phyloP scores from a whole-genome alignment of 805 yeast genomes.

The Peterozyma xylosa region DNA sequence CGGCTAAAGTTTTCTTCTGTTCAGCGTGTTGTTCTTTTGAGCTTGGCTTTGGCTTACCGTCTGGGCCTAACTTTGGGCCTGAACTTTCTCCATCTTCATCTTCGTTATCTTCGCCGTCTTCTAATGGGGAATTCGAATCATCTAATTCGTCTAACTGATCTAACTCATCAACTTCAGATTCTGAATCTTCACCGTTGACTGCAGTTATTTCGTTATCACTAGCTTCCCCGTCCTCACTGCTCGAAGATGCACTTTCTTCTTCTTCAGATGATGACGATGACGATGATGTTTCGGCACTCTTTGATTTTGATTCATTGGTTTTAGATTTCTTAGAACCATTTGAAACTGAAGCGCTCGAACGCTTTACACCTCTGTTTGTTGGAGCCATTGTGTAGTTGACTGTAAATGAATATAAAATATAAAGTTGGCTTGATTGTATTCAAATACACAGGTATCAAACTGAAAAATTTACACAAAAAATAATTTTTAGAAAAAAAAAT shows the following conservation, averaged over 20 bases:
- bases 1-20: slow-evolving; percentile 69
- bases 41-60: slow-evolving; percentile 35
- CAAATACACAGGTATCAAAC: no score
- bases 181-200: slow-evolving; percentile 15
- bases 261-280: neutral
- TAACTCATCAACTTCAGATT: slow-evolving; percentile 17
- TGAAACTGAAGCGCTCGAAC: neutral
- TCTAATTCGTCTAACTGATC: slow-evolving; percentile 20
- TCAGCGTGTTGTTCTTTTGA: slow-evolving; percentile 73
- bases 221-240: slow-evolving; percentile 12
- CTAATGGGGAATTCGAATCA: slow-evolving; percentile 7
- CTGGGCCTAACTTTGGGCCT: slow-evolving; percentile 16
- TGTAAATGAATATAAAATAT: neutral
- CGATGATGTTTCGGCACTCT: slow-evolving; percentile 2
- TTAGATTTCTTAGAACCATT: slow-evolving; percentile 3
- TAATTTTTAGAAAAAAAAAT: no score
- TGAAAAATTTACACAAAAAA: no score
- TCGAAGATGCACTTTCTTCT: slow-evolving; percentile 1
- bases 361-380: slow-evolving; percentile 2
- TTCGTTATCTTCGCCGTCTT: slow-evolving; percentile 16
- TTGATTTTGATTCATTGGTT: slow-evolving; percentile 1
- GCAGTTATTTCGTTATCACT: slow-evolving; percentile 19
- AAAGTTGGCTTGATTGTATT: no score
- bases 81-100: slow-evolving; percentile 22
- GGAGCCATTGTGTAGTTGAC: slow-evolving; percentile 4